A percentile compares a stretch with the other conserved stretches of the same genome.
Conservation (phyloP, 1,284 basidiomycete species). For the Boletus mariae region DNA sequence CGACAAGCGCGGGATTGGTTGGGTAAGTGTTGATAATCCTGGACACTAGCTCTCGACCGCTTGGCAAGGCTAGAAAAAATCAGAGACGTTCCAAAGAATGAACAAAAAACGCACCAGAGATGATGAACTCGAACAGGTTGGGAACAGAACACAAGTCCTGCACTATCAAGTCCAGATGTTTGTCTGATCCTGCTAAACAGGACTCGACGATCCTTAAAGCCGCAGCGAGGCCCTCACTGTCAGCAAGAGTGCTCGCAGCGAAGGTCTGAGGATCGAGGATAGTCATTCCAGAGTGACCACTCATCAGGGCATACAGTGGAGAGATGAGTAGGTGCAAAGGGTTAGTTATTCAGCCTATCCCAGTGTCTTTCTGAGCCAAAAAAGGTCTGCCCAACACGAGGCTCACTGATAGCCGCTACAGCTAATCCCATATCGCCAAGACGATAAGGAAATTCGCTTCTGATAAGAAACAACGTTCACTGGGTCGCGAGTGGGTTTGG, state of each 20-base stretch:
- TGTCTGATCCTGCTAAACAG: slow-evolving; percentile 3
- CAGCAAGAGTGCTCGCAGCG: neutral
- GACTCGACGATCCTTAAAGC: too few relatives aligned
- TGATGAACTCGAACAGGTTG: slow-evolving; percentile 24
- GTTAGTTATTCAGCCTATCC: neutral
- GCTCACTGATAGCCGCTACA: neutral
- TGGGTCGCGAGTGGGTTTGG: too few relatives aligned
- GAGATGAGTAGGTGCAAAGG: neutral
- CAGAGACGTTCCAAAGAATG: neutral
- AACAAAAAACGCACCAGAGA: neutral
- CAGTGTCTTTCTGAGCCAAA: neutral
- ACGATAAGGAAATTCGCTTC: neutral
- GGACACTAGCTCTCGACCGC: slow-evolving; percentile 9
- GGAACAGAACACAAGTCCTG: slow-evolving; percentile 28
- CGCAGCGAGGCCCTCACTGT: too few relatives aligned
- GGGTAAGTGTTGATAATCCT: slow-evolving; percentile 25
- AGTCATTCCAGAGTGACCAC: slow-evolving; percentile 1
- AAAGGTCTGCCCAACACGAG: slow-evolving; percentile 1
- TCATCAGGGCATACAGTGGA: neutral
- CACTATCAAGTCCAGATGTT: slow-evolving; percentile 25
- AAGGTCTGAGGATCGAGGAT: slow-evolving; percentile 17
- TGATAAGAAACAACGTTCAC: neutral
- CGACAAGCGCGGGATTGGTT: neutral
- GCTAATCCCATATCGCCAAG: neutral
- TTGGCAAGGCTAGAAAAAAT: slow-evolving; percentile 15